phyloP scores from a whole-genome alignment of 2,329 filamentous ascomycete species.

The Aaosphaeria arxii region DNA sequence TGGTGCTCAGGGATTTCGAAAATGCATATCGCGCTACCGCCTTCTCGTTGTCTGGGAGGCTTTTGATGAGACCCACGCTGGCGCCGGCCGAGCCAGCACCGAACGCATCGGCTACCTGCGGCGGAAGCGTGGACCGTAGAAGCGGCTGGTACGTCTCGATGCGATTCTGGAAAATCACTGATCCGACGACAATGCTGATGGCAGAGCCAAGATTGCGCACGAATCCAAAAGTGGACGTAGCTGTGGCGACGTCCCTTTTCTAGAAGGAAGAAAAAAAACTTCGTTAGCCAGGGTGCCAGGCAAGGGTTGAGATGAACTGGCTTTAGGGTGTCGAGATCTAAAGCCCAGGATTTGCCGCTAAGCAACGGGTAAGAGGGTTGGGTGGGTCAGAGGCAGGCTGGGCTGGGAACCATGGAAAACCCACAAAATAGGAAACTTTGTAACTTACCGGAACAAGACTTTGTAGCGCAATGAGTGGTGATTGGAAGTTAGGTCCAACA shows the following conservation, averaged over 20 bases:
- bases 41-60: slow-evolving; percentile 48
- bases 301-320: neutral
- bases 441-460: slow-evolving; percentile 50
- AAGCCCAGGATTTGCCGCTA: no score
- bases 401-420: no score
- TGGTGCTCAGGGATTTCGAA: slow-evolving; percentile 42
- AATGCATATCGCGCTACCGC: slow-evolving; percentile 41
- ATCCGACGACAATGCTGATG: slow-evolving; percentile 68
- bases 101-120: slow-evolving; percentile 50
- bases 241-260: slow-evolving; percentile 63
- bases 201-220: slow-evolving; percentile 67
- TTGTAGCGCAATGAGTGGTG: slow-evolving; percentile 66
- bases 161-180: slow-evolving; percentile 75
- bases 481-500: slow-evolving; percentile 67
- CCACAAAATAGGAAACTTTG: neutral
- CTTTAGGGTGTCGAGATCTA: neutral
- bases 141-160: slow-evolving; percentile 57
- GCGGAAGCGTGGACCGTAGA: slow-evolving; percentile 52
- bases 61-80: slow-evolving; percentile 57
- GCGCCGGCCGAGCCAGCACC: slow-evolving; percentile 61
- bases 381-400: no score
- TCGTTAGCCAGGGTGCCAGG: neutral
- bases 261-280: slow-evolving; percentile 4
- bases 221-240: slow-evolving; percentile 65
- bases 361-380: no score